A percentile compares a stretch with the other conserved stretches of the same genome.
Evolutionary conservation across 176 grass and related monocot genomes (phyloP).

Genomic region (Panicum miliaceum): DNA sequence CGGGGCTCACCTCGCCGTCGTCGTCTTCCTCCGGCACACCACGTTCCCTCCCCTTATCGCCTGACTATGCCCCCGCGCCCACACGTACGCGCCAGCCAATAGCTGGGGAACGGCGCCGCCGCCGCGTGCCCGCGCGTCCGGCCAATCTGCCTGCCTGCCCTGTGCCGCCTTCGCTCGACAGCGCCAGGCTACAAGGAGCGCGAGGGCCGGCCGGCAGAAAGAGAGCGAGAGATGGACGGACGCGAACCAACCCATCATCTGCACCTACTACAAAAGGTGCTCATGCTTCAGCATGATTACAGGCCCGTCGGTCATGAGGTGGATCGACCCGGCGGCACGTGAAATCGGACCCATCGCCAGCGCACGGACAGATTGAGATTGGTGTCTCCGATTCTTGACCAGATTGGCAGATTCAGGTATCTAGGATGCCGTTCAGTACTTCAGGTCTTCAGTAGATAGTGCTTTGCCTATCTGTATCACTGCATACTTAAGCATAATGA

Average conservation of each 20-base stretch:
- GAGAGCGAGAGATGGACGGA: background rate
- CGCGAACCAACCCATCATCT: background rate
- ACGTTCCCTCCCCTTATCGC: conserved; percentile 29
- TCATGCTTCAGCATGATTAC: background rate
- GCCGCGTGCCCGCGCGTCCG: conserved; percentile 21
- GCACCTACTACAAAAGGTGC: background rate
- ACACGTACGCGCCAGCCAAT: background rate
- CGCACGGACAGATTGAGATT: background rate
- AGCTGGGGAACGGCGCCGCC: background rate
- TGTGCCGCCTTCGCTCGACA: background rate
- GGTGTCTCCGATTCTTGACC: background rate
- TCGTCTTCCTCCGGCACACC: conserved; percentile 48
- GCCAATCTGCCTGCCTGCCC: conserved; percentile 6
- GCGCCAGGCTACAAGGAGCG: background rate
- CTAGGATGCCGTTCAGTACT: background rate
- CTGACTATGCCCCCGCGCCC: conserved; percentile 5
- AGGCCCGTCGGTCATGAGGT: background rate
- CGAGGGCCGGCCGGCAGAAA: background rate
- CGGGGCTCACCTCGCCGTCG: conserved; percentile 1
- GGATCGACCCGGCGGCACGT: conserved; percentile 23
- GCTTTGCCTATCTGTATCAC: background rate
- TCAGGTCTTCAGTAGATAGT: background rate
- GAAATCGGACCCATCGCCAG: background rate
- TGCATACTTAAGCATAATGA: background rate
- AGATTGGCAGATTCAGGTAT: conserved; percentile 23